Percentiles rank a stretch among this genome's conserved stretches.
Evolutionary conservation across 1,139 yeast genomes (phyloP).

Genomic region (Saccharomycopsis crataegensis): DNA sequence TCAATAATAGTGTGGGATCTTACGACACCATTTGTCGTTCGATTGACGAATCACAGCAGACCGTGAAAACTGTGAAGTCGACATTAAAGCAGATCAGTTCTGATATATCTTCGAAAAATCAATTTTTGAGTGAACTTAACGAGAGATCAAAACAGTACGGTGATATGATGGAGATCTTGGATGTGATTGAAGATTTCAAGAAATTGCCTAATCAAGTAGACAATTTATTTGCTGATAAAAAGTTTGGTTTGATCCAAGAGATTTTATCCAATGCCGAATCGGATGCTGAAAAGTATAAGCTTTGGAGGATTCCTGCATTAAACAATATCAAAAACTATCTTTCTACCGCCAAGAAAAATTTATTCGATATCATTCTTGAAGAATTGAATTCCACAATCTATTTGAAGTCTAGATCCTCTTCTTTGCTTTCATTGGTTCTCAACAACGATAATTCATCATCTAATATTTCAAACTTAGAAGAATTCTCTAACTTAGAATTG

Average conservation of each 20-base stretch:
- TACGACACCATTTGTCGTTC: slow-evolving; percentile 55
- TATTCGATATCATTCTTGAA: slow-evolving; percentile 69
- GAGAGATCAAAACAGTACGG: slow-evolving; percentile 54
- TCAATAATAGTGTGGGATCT: slow-evolving; percentile 75
- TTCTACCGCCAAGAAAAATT: slow-evolving; percentile 52
- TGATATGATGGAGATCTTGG: slow-evolving; percentile 64
- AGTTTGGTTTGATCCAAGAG: slow-evolving; percentile 62
- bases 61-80: slow-evolving; percentile 42
- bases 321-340: slow-evolving; percentile 50
- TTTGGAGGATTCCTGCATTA: slow-evolving; percentile 61
- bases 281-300: slow-evolving; percentile 48
- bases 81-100: slow-evolving; percentile 42
- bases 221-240: slow-evolving; percentile 54
- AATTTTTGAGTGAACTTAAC: slow-evolving; percentile 56
- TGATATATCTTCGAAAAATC: slow-evolving; percentile 49
- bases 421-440: slow-evolving; percentile 21
- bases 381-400: slow-evolving; percentile 72
- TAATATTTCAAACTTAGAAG: slow-evolving; percentile 18
- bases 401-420: slow-evolving; percentile 37
- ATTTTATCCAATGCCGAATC: slow-evolving; percentile 50
- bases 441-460: slow-evolving; percentile 11
- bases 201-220: slow-evolving; percentile 60
- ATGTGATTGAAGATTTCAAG: slow-evolving; percentile 58
- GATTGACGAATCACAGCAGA: slow-evolving; percentile 50
- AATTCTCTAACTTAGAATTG: slow-evolving; percentile 46